phyloP scores from a whole-genome alignment of 2,329 filamentous ascomycete genomes.

The Fusarium newnesense region DNA sequence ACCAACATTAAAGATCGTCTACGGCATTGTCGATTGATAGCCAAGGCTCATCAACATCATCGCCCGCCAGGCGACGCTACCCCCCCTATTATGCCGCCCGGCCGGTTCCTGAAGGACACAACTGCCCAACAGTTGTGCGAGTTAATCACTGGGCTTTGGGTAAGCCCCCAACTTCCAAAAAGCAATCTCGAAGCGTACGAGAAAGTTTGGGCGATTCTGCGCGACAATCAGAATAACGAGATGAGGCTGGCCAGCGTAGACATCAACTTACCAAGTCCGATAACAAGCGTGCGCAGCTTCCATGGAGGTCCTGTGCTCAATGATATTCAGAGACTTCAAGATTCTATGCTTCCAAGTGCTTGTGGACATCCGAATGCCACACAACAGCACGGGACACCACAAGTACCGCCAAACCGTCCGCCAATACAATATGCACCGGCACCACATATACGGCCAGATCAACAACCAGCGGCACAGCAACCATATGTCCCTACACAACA shows the following conservation, averaged over 20 bases:
- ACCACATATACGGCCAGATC: neutral
- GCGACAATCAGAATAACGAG: neutral
- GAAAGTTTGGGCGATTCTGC: neutral
- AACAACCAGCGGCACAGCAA: neutral
- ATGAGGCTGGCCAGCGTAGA: neutral
- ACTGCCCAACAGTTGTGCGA: neutral
- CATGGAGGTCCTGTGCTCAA: constrained; percentile 11
- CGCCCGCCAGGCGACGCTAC: constrained; percentile 13
- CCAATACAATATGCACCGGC: neutral
- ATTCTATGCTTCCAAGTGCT: neutral
- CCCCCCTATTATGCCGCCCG: neutral
- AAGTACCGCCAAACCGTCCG: neutral
- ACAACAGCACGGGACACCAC: neutral
- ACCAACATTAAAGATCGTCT: neutral
- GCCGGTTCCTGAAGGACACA: neutral
- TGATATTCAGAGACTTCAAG: neutral
- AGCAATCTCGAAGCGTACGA: neutral
- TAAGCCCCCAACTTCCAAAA: neutral
- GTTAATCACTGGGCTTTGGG: neutral
- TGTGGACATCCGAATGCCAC: neutral
- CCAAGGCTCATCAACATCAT: neutral
- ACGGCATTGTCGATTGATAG: neutral
- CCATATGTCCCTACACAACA: neutral
- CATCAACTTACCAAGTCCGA: too few relatives aligned
- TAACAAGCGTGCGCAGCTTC: neutral